Evolutionary conservation across 139 green algal species (phyloP), one percentile per base, ranked within the genome.

Genomic region (Ulvella scutata): DNA sequence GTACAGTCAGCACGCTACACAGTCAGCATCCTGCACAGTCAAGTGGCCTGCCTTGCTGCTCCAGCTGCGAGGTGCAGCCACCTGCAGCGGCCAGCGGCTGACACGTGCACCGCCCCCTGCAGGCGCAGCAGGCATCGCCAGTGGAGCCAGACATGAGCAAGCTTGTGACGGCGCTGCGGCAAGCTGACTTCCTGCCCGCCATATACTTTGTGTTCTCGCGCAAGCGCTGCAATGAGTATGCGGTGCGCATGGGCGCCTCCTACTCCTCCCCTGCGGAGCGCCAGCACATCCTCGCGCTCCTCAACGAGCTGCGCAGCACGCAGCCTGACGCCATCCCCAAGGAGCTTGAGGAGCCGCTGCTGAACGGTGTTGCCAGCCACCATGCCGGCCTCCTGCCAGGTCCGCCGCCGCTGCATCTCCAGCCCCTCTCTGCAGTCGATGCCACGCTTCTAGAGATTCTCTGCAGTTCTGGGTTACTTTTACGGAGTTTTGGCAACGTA

Each of bases 131-230:
- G 9, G 51, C 33, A 29, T n/a, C 51, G 17, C 51, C 31, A 26
- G 13, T 67, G 51, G 51, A 67, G 51, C 73, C 62, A n/a, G 75
- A 67, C n/a, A 26, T 67, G 51, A 10, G 20, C 13, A 29, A 26
- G 13, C 51, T 82, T 9, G 72, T 92, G 0, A 17, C 26, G 17
- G 38, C 75, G 36, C 80, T 96, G 43, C 31, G 67, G 0, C 21
- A 40, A 6, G 34, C 72, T 4, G 76, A 89, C 38, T 89, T 93
- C 85, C 89, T 97, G 43, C 92, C 92, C 2, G 90, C 90, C 43
- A 94, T 97, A 43, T 92, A 83, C 82, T 96, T 97, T 81, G 87
- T 96, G 40, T 94, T 96, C 79, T 87, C 75, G 37, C 79, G 91
- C 17, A 76, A 82, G 26, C 87, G 85, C 21, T 97, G 91, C 74